Base-by-base conservation (phyloP, 2,329 filamentous ascomycete genomes). In the Paecilomyces dactylethromorphus region DNA sequence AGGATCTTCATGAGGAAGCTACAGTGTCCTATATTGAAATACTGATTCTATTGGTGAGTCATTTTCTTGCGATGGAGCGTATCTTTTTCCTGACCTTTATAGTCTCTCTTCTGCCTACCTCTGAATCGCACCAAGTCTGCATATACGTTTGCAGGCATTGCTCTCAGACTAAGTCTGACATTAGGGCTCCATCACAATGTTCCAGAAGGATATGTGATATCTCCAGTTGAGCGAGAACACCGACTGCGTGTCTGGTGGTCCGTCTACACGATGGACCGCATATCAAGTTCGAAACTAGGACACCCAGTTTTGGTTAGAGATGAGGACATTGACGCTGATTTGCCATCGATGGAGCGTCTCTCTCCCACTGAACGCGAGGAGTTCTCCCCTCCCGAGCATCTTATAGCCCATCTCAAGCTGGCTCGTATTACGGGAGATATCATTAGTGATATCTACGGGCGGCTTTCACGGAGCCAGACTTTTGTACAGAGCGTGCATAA, bases 401-500 rank as follows among this genome's bases (percentile, higher is more conserved):
- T 62, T 13, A 55, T 60, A 22, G 60, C 60, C 2, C 60, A 62
- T 24, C 58, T 62, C 32, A 57, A 58, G 33, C 56, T 62, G 24
- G 60, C 60, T 11, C 57, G 39, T 22, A 62, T 62, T 10, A 60
- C 58, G 8, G 60, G 60, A 45, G 60, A 62, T 39, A 62, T 62
- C 6, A 62, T 62, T 21, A 55, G 55, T n/a, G 60, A 62, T 52
- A 62, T 62, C 21, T 62, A 62, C 26, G 60, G 60, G 3, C 58
- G 60, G 8, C 53, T 55, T 13, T 52, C 50, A 18, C 60, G 57
- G 22, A 52, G 56, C 33, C 56, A 60, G 24, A 53, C 58, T 4
- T 62, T 62, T 56, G 58, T 62, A 39, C 60, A 60, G 24, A 62
- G 60, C n/a, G 60, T 62, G 10, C 60, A 62, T 31, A 59, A 60